Evolutionary conservation across 2,329 filamentous ascomycete species (phyloP).

Genomic region (Aspergillus uvarum): DNA sequence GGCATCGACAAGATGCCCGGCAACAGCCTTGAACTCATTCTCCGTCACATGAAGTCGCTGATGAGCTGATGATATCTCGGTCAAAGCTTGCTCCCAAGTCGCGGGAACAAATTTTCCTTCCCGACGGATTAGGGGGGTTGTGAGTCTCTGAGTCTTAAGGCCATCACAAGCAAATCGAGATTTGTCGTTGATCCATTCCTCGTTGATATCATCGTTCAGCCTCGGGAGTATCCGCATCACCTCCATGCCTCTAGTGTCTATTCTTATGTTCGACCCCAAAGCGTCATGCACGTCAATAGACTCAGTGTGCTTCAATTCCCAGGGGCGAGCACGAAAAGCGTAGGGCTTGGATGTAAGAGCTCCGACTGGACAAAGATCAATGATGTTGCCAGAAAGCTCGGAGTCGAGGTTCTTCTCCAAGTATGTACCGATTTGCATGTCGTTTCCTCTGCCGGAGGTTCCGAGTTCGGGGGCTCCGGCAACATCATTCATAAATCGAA

Average conservation of each 20-base stretch:
- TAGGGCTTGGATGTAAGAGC: slow-evolving; percentile 97
- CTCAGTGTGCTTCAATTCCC: slow-evolving; percentile 96
- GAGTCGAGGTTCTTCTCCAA: slow-evolving; percentile 91
- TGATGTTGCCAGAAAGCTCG: slow-evolving; percentile 94
- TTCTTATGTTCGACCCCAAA: slow-evolving; percentile 88
- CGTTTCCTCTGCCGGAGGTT: slow-evolving; percentile 91
- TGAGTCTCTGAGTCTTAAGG: slow-evolving; percentile 91
- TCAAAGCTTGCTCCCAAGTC: slow-evolving; percentile 92
- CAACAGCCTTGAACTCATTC: slow-evolving; percentile 94
- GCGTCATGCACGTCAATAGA: slow-evolving; percentile 92
- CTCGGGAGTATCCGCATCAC: slow-evolving; percentile 93
- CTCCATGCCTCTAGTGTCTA: slow-evolving; percentile 89
- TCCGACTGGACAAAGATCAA: slow-evolving; percentile 96
- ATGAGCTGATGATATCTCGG: slow-evolving; percentile 80
- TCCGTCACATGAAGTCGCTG: slow-evolving; percentile 76
- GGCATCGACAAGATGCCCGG: slow-evolving; percentile 85
- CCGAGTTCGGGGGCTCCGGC: slow-evolving; percentile 94
- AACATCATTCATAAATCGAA: slow-evolving; percentile 96
- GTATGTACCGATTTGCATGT: slow-evolving; percentile 97
- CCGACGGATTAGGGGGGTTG: slow-evolving; percentile 83
- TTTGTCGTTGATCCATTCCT: slow-evolving; percentile 99
- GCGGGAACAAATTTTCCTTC: slow-evolving; percentile 89
- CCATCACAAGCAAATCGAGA: slow-evolving; percentile 94
- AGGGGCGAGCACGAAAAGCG: slow-evolving; percentile 92
- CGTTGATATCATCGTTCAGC: slow-evolving; percentile 96